Evolutionary conservation across 192 early-diverging fungal genomes (phyloP).

Genomic region (Coemansia sp.): DNA sequence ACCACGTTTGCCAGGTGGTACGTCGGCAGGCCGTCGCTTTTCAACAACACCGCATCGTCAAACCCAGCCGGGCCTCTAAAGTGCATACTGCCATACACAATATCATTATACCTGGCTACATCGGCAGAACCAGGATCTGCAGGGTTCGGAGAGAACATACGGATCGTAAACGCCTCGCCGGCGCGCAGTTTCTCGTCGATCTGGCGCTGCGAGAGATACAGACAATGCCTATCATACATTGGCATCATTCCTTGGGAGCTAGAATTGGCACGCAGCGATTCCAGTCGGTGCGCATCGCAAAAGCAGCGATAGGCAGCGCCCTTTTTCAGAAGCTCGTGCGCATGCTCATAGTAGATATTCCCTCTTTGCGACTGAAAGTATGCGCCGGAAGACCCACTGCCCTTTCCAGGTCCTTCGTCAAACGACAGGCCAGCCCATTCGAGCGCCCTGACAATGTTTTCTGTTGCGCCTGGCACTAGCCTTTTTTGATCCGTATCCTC

Average conservation of each 20-base stretch:
- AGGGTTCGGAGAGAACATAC: slow-evolving; percentile 60
- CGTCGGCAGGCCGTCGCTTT: slow-evolving; percentile 89
- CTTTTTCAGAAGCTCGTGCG: slow-evolving; percentile 62
- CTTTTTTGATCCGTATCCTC: slow-evolving; percentile 91
- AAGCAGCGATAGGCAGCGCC: slow-evolving; percentile 89
- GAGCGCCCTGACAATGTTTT: slow-evolving; percentile 63
- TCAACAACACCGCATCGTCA: slow-evolving; percentile 88
- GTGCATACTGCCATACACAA: slow-evolving; percentile 71
- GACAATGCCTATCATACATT: slow-evolving; percentile 82
- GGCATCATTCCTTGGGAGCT: slow-evolving; percentile 58
- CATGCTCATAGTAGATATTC: slow-evolving; percentile 67
- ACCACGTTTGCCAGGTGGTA: slow-evolving; percentile 96
- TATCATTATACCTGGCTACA: slow-evolving; percentile 61
- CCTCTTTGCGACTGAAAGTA: slow-evolving; percentile 82
- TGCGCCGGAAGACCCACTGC: slow-evolving; percentile 55
- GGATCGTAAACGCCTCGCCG: slow-evolving; percentile 64
- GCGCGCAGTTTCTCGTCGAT: slow-evolving; percentile 61
- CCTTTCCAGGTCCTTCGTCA: slow-evolving; percentile 74
- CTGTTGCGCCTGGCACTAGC: slow-evolving; percentile 70
- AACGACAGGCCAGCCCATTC: slow-evolving; percentile 73
- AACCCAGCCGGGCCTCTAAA: slow-evolving; percentile 68
- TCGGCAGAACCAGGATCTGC: slow-evolving; percentile 57
- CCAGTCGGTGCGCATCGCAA: slow-evolving; percentile 71
- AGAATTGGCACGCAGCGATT: slow-evolving; percentile 56
- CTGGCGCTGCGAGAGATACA: slow-evolving; percentile 63